Conservation (phyloP, 345 rosid genomes). For the Trapa incisa region DNA sequence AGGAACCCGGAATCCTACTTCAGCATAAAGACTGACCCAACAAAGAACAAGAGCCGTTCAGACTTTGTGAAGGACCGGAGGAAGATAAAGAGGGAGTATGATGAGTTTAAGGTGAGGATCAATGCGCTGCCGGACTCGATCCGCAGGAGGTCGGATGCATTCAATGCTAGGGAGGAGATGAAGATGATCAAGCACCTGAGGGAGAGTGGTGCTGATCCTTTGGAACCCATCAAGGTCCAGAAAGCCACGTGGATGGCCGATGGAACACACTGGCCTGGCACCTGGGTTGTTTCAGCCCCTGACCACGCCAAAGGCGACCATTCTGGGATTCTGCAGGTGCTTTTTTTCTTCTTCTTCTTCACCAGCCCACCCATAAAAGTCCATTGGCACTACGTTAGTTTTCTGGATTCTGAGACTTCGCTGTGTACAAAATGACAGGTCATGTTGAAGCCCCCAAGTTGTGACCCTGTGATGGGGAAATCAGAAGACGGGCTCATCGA, state of each 20-base stretch:
- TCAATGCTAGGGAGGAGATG: constrained; percentile 95
- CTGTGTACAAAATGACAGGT: constrained; percentile 23
- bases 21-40: constrained; percentile 68
- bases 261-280: constrained; percentile 96
- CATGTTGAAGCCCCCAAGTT: constrained; percentile 88
- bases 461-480: constrained; percentile 49
- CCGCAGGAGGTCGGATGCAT: constrained; percentile 85
- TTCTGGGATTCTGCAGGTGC: constrained; percentile 68
- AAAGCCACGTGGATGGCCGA: constrained; percentile 99
- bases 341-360: not conserved
- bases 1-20: constrained; percentile 81
- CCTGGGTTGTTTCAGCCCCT: constrained; percentile 44
- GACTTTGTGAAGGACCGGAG: constrained; percentile 93
- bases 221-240: constrained; percentile 50
- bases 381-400: not conserved
- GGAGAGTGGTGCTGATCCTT: constrained; percentile 60
- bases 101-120: constrained; percentile 86
- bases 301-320: constrained; percentile 94
- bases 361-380: not conserved
- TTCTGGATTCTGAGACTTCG: not conserved
- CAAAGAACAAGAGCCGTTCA: constrained; percentile 66
- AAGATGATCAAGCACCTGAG: constrained; percentile 68
- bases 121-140: constrained; percentile 85
- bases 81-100: constrained; percentile 72
- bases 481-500: constrained; percentile 62